Evolutionary conservation across 768 basidiomycete genomes (phyloP).

Genomic region (Cystofilobasidium capitatum): DNA sequence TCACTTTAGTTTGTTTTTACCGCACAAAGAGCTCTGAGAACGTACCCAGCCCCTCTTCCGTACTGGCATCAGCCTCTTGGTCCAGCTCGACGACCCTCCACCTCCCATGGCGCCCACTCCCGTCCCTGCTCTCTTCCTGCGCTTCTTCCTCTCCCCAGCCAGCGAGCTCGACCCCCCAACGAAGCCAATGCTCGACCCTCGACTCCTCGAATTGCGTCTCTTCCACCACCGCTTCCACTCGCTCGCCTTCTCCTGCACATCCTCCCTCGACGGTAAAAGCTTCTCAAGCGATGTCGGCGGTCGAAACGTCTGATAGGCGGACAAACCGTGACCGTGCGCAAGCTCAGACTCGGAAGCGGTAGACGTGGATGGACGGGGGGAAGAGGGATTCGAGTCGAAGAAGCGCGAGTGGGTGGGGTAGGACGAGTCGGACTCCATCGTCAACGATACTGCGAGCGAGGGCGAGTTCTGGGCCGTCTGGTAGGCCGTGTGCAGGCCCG

Average conservation of each 20-base stretch:
- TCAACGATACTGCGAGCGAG: background rate
- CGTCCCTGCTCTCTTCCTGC: background rate
- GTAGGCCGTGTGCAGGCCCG: slow-evolving; percentile 6
- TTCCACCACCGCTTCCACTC: slow-evolving; percentile 6
- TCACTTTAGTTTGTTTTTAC: too few species aligned
- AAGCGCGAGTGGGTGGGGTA: background rate
- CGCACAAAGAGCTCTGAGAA: background rate
- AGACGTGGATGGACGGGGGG: background rate
- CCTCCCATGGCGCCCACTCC: background rate
- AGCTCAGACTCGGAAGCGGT: background rate
- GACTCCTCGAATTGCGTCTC: background rate
- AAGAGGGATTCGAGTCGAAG: slow-evolving; percentile 7
- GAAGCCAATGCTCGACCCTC: background rate
- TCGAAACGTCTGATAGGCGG: background rate
- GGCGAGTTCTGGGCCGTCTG: slow-evolving; percentile 10
- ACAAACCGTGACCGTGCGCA: background rate
- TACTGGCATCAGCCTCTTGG: background rate
- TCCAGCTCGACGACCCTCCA: background rate
- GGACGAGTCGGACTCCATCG: background rate
- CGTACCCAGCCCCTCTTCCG: slow-evolving; percentile 10
- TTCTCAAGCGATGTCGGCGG: background rate
- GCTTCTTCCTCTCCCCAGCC: background rate
- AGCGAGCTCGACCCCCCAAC: background rate
- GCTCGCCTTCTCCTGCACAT: slow-evolving; percentile 1
- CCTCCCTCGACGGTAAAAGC: slow-evolving; percentile 3